phyloP scores from a whole-genome alignment of 2,329 filamentous ascomycete species.

The Venturiaceae sp. region DNA sequence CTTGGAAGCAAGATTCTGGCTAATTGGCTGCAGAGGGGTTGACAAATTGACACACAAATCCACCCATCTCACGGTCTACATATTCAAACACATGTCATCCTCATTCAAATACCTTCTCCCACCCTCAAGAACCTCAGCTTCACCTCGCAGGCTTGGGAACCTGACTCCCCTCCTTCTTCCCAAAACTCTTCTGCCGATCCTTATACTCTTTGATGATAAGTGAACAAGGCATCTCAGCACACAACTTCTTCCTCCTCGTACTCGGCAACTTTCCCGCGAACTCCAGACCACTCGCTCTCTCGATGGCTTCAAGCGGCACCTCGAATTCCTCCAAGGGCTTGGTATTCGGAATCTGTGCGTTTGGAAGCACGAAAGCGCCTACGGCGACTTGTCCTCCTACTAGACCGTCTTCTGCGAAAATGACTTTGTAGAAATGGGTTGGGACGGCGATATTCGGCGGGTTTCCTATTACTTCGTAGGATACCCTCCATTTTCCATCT shows the following conservation, averaged over 20 bases:
- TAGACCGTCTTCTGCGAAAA: conserved; percentile 80
- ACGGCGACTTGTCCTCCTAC: conserved; percentile 66
- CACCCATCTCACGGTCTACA: too few relatives aligned
- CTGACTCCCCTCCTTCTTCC: too few relatives aligned
- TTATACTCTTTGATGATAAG: conserved; percentile 75
- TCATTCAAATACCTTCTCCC: too few relatives aligned
- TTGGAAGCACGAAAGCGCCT: conserved; percentile 91
- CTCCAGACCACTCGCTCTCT: conserved; percentile 84
- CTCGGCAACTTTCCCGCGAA: conserved; percentile 74
- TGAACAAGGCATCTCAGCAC: conserved; percentile 75
- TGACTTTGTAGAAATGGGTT: conserved; percentile 99
- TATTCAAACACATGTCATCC: too few relatives aligned
- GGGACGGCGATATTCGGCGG: conserved; percentile 93
- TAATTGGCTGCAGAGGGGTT: too few relatives aligned
- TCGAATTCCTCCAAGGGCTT: conserved; percentile 89
- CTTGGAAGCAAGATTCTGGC: too few relatives aligned
- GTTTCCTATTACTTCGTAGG: conserved; percentile 89
- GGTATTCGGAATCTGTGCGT: conserved; percentile 76
- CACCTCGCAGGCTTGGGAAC: too few relatives aligned
- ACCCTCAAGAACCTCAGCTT: too few relatives aligned
- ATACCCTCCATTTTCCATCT: conserved; percentile 92
- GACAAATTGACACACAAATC: too few relatives aligned
- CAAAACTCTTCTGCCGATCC: conserved; percentile 42
- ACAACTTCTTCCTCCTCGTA: conserved; percentile 67
- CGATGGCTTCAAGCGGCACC: conserved; percentile 85